Evolutionary conservation across 208 protist species (phyloP).

Genomic region (Leishmania turanica): DNA sequence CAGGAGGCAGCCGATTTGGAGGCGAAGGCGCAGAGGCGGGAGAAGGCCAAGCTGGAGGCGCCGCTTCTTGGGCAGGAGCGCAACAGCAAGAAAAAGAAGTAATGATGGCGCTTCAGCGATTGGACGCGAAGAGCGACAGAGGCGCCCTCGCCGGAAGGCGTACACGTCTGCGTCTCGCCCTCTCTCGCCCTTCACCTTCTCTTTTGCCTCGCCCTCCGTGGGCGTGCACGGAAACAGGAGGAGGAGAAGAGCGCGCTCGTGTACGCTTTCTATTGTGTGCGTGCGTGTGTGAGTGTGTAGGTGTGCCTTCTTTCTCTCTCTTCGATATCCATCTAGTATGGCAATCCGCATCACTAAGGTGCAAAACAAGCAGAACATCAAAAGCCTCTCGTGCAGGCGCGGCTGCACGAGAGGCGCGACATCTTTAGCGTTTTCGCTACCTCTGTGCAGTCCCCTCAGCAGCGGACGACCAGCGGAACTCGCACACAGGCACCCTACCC

Average conservation of each 20-base stretch:
- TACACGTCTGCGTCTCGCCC: background rate
- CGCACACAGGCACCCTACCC: background rate
- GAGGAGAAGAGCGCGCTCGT: background rate
- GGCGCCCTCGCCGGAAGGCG: too few relatives aligned
- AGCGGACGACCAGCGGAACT: background rate
- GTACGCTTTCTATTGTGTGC: background rate
- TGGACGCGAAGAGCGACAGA: background rate
- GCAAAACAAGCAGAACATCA: background rate
- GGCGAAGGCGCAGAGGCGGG: background rate
- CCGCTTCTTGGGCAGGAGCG: conserved; percentile 12
- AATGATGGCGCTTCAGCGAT: conserved; percentile 2
- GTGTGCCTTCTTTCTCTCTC: background rate
- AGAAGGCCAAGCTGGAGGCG: conserved; percentile 34
- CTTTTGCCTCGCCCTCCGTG: background rate
- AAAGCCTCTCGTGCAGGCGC: background rate
- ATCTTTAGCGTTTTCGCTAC: too few relatives aligned
- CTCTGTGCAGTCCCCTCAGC: background rate
- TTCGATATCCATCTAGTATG: background rate
- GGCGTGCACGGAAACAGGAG: background rate
- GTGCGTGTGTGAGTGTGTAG: too few relatives aligned
- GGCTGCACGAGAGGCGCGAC: background rate
- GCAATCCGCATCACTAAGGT: background rate
- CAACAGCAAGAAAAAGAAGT: conserved; percentile 22
- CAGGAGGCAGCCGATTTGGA: conserved; percentile 11
- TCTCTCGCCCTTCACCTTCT: background rate